A percentile compares a stretch with the other conserved stretches of the same genome.
phyloP scores from a whole-genome alignment of 257 asterid species.

The Solanum medicagineum region DNA sequence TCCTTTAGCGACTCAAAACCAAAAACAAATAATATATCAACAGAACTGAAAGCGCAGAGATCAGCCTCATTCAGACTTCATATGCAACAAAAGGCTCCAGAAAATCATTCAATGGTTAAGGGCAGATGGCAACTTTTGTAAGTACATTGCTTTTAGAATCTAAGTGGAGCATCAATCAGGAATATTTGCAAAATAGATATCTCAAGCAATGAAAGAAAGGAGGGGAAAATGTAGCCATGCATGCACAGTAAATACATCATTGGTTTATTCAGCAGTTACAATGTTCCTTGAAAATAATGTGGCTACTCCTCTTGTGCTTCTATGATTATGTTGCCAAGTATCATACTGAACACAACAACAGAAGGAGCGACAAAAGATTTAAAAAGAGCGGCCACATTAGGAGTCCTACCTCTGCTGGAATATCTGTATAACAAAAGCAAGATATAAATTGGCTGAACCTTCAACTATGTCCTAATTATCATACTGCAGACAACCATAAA shows the following conservation, averaged over 20 bases:
- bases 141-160: background rate
- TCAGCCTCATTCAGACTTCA: background rate
- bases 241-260: background rate
- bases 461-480: constrained; percentile 40
- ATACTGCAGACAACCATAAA: background rate
- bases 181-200: background rate
- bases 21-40: background rate
- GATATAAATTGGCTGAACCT: constrained; percentile 68
- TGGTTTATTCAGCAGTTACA: background rate
- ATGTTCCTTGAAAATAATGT: background rate
- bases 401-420: constrained; percentile 64
- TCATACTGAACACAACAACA: background rate
- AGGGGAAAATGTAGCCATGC: background rate
- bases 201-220: background rate
- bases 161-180: background rate
- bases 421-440: constrained; percentile 85
- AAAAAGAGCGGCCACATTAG: background rate
- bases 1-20: background rate
- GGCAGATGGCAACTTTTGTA: background rate
- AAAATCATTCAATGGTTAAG: background rate
- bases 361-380: background rate
- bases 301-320: background rate
- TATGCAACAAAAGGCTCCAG: background rate
- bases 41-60: background rate
- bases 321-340: background rate